Base-by-base conservation (phyloP, 345 rosid species). In the Reutealis trisperma region DNA sequence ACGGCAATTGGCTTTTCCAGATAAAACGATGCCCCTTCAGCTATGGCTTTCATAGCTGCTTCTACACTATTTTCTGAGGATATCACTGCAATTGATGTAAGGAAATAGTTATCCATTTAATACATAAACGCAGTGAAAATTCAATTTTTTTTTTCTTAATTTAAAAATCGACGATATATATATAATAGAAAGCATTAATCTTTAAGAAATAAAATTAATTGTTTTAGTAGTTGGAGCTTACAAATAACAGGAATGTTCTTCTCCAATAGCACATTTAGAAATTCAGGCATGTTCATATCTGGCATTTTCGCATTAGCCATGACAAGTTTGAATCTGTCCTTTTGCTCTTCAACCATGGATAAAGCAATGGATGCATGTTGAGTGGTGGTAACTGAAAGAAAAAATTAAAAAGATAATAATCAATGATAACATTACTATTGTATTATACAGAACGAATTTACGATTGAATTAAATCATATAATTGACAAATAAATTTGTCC, bases 221-320 rank as follows among this genome's bases (percentile, higher is more conserved):
- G 16, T 47, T 22, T 0, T 25, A 45, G 2, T 8, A 51, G 30
- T 27, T 8, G 34, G 6, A 21, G 63, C 88, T 79, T 12, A 83
- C 93, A 34, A 32, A 87, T 84, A 66, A 89, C 42, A 54, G 89
- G 85, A 47, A 87, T 82, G 4, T 77, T 27, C 58, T 22, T 79
- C 1, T 57, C 59, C 37, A 44, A 1, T 19, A 90, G 45, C 16
- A 8, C 19, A 0, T 13, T 44, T 47, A 84, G 71, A 51, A 90
- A 87, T 0, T 69, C 67, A 41, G 65, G 27, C 52, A 76, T 14
- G 15, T 83, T 74, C 63, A 83, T 77, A 21, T 86, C 76, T 3
- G 80, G 74, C 76, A 72, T 57, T 55, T 79, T 75, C 21, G 71
- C 67, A 54, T 81, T 85, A 24, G 90, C 88, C 67, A 90, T 72